Evolutionary conservation across 768 basidiomycete species (phyloP), one percentile per base, ranked within the genome.

Genomic region (Termitomyces sp.): DNA sequence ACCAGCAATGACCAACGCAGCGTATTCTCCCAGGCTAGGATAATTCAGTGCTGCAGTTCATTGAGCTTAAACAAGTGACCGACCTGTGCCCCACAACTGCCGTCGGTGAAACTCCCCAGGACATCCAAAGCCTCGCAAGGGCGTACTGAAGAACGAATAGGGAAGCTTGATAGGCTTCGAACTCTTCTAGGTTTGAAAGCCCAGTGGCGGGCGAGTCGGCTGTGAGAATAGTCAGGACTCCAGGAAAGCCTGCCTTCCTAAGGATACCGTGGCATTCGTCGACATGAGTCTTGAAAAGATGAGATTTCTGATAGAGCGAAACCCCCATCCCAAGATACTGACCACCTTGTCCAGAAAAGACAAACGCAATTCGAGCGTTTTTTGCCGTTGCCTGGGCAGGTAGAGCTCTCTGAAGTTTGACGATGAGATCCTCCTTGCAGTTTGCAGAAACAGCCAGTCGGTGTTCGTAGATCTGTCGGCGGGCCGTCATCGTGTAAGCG

Each of bases 51-150:
- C 20, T n/a, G 59, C 45, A 18, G 44, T 44, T 30, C 30, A 59
- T 34, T 18, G 44, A n/a, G 16, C 44, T 16, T 12, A 39, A 47
- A 51, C 3, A 45, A 39, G 56, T 54, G 39, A 67, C 77, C 58
- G 51, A 89, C 89, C 89, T 91, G 64, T 91, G 89, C 3, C 89
- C 89, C 18, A 85, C 76, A 15, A 89, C 82, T 0, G 78, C 84
- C n/a, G 72, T 63, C 4, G 89, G 89, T 22, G 64, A 61, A 13
- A 91, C 45, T 1, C 88, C 89, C 87, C 86, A 91, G 7, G 78
- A 81, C 36, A 80, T 79, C 89, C 89, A 91, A 15, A 91, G 58
- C 48, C 70, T 73, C 0, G 82, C 78, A 22, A 91, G 71, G 0
- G 84, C 83, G 64, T 84, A 89, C 65, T 89, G 80, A 9, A 91